Evolutionary conservation across 805 yeast species (phyloP).

Genomic region (Teunomyces lycoperdinae): DNA sequence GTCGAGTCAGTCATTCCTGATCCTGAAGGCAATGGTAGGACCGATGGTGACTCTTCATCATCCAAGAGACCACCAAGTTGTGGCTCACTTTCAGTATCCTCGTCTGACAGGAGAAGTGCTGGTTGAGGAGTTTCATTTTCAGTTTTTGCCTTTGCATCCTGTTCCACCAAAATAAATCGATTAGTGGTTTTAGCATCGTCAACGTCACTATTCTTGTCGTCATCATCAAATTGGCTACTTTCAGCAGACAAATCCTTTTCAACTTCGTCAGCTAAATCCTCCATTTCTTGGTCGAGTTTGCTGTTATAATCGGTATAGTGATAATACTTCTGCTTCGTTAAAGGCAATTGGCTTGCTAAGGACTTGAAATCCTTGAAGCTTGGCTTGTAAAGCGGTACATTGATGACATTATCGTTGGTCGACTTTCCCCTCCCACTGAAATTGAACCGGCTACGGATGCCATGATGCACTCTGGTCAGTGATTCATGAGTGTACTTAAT

Average conservation of each 20-base stretch:
- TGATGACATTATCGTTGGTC: conserved; percentile 23
- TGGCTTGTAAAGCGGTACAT: conserved; percentile 47
- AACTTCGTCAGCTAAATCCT: conserved; percentile 10
- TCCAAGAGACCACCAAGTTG: conserved; percentile 13
- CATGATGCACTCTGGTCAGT: background rate
- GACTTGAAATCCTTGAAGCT: conserved; percentile 33
- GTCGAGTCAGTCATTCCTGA: conserved; percentile 16
- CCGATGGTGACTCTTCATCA: conserved; percentile 10
- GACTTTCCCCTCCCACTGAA: background rate
- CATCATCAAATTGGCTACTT: background rate
- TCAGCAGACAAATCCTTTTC: conserved; percentile 9
- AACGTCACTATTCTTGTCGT: conserved; percentile 6
- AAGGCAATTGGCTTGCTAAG: conserved; percentile 27
- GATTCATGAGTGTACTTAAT: conserved; percentile 25
- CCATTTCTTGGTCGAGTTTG: conserved; percentile 12
- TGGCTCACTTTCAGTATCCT: conserved; percentile 27
- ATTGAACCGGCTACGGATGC: conserved; percentile 3
- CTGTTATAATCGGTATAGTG: conserved; percentile 26
- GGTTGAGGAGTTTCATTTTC: conserved; percentile 2
- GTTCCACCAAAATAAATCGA: conserved; percentile 20
- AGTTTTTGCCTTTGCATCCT: conserved; percentile 6
- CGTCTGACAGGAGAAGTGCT: conserved; percentile 23
- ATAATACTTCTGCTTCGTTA: conserved; percentile 27
- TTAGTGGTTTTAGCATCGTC: conserved; percentile 9
- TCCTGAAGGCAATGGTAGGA: conserved; percentile 14